Base-by-base conservation (phyloP, 140 eudicot species). In the Bidens hawaiensis region DNA sequence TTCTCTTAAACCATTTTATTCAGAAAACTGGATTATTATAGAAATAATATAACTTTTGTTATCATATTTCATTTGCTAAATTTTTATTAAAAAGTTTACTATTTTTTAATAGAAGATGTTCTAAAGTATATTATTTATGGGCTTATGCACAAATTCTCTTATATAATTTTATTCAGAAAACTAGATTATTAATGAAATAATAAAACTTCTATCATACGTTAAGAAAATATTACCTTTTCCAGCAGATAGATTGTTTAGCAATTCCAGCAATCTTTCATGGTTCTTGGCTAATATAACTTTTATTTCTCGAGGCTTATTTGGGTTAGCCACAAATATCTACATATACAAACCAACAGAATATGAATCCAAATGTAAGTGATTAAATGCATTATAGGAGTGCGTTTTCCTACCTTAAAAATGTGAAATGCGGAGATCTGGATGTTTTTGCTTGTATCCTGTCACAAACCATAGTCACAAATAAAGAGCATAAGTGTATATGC, bases 271-370 rank as follows among this genome's bases (percentile, higher is more conserved):
- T 73, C 69, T 82, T 62, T 87, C 96, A 47, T 88, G 96, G 73
- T 93, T 93, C 76, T 79, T 93, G 3, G 95, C 93, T 81, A 93
- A 72, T 30, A 93, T 93, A 4, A 93, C 81, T 81, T 85, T 93
- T 40, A 93, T 83, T 33, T 93, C 99, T 79, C 90, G 83, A 53
- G 99, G 90, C 75, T 93, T 93, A 72, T 88, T 82, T 31, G 99
- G 99, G 80, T 93, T 93, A 30, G 99, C 99, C 69, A 93, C 99
- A 76, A 93, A 93, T 45, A 91, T 86, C 98, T 91, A 75, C 75
- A 76, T 11, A 48, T 19, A 33, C 47, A 38, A 70, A 55, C 33
- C 25, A 18, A 46, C 17, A 7, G 50, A 67, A 70, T 63, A 43
- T 41, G 19, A 61, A 68, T 56, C 21, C 13, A 12, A 55, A 36